Conservation (phyloP, 352 stramenopile genomes). For the Globisporangium irregulare region DNA sequence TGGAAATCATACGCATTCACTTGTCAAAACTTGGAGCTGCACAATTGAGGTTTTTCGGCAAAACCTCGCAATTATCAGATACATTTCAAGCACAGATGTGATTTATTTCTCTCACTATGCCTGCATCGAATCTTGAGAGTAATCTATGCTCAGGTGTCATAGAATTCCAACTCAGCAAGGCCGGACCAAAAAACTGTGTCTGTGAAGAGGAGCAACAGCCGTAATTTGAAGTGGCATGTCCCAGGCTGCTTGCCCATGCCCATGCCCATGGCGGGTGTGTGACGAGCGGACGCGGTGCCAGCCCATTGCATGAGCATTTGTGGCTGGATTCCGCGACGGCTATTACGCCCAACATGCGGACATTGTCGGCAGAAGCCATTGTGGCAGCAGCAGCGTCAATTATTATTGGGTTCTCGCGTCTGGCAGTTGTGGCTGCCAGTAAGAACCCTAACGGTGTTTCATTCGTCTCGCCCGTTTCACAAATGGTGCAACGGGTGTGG, state of each 20-base stretch:
- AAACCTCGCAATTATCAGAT: neutral
- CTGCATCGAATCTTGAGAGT: neutral
- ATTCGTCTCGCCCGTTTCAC: too few relatives aligned
- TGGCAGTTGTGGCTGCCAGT: too few relatives aligned
- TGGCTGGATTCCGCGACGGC: too few relatives aligned
- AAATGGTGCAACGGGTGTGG: too few relatives aligned
- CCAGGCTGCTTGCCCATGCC: neutral
- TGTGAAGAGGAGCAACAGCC: neutral
- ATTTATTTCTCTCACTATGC: neutral
- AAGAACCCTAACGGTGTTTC: too few relatives aligned
- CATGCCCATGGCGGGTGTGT: neutral
- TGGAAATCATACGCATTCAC: constrained; percentile 1
- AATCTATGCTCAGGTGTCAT: neutral
- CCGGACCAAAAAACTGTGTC: constrained; percentile 1
- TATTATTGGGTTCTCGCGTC: too few relatives aligned
- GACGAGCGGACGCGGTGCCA: neutral
- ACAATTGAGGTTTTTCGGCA: neutral
- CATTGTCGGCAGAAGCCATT: too few relatives aligned
- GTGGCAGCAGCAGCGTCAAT: too few relatives aligned
- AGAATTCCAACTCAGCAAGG: constrained; percentile 7
- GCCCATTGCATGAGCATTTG: too few relatives aligned
- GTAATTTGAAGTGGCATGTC: neutral
- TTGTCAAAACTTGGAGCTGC: neutral
- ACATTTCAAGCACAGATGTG: neutral
- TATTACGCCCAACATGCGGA: too few relatives aligned